Evolutionary conservation across 2,329 filamentous ascomycete species (phyloP), one percentile per base, ranked within the genome.

Genomic region (Gnomoniopsis sp.): DNA sequence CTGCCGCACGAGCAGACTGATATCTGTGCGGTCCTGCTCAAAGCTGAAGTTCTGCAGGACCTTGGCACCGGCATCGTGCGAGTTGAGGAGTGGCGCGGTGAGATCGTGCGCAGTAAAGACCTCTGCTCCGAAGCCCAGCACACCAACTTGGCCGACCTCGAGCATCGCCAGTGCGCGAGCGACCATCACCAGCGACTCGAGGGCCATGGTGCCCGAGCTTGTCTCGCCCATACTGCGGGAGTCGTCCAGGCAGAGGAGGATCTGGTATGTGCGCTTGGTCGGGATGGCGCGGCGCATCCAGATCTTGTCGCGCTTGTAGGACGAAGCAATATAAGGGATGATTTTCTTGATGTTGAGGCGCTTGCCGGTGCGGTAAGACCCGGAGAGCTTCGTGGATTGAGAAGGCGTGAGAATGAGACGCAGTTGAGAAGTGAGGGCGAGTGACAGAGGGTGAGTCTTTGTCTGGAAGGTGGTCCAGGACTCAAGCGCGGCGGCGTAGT

Each of bases 221-320:
- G 80, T 80, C 70, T 96, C 92, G 17, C 90, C 88, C 95, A 99
- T 99, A 61, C 88, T 92, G 72, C 90, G 90, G 68, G 89, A 93
- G 77, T 99, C 95, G 73, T 99, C 95, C 41, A 99, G 91, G 43
- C 95, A 96, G 52, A 99, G 88, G 78, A 99, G 87, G 73, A 99
- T 96, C 74, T 99, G 96, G 75, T 99, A 99, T 58, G 88, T 89
- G 44, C 96, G 89, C 76, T 98, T 98, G 41, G 88, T 93, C 1
- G 96, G 96, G 52, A 96, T 87, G 36, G 86, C 88, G 57, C 96
- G 87, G 15, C 96, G 89, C 88, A 99, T 96, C 95, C 95, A 99
- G 75, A 99, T 99, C 81, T 99, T 99, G 83, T 99, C 95, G 61
- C 95, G 90, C 80, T 97, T 98, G 82, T 97, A 99, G 70, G 90